These are phyloP conservation scores for Penicillium expansum DNA, from an alignment of 2,329 filamentous ascomycete species.

Conservation along the genomic window DNA sequence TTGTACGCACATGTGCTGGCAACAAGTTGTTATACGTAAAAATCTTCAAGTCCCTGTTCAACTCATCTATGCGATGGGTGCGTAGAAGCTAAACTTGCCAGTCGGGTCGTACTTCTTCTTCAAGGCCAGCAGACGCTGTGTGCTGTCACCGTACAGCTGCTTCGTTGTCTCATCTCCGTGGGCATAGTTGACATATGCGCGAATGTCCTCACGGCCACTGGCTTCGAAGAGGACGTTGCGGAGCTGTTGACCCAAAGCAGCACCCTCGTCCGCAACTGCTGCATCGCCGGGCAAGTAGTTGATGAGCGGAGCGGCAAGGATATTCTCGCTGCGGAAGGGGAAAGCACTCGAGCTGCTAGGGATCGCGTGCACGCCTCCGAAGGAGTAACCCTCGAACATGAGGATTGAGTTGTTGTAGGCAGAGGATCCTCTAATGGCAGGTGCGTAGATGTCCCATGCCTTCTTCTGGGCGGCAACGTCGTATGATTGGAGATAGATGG, in stretches of 20 bases:
- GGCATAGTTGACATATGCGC: slow-evolving; percentile 35
- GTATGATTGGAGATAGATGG: slow-evolving; percentile 46
- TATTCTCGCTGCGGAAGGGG: slow-evolving; percentile 46
- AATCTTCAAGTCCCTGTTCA: not conserved
- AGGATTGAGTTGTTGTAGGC: slow-evolving; percentile 46
- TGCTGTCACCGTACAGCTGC: slow-evolving; percentile 32
- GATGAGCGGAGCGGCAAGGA: slow-evolving; percentile 39
- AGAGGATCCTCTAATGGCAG: slow-evolving; percentile 31
- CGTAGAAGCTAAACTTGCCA: slow-evolving; percentile 32
- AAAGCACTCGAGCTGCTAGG: slow-evolving; percentile 43
- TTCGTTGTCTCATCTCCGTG: slow-evolving; percentile 27
- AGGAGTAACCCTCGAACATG: slow-evolving; percentile 58
- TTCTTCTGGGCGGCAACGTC: slow-evolving; percentile 37
- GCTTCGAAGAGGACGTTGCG: slow-evolving; percentile 28
- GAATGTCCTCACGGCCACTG: slow-evolving; percentile 20
- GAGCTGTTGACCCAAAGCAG: slow-evolving; percentile 30
- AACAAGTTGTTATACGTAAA: not conserved
- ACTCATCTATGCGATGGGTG: slow-evolving; percentile 19
- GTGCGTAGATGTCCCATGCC: slow-evolving; percentile 40
- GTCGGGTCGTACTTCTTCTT: slow-evolving; percentile 39
- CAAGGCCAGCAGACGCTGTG: slow-evolving; percentile 28
- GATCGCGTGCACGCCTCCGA: slow-evolving; percentile 44
- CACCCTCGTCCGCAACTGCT: slow-evolving; percentile 25
- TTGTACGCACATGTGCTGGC: not conserved
- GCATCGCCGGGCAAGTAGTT: slow-evolving; percentile 28